Conservation (phyloP, 202 grass and related monocot species). For the Panicum virgatum region DNA sequence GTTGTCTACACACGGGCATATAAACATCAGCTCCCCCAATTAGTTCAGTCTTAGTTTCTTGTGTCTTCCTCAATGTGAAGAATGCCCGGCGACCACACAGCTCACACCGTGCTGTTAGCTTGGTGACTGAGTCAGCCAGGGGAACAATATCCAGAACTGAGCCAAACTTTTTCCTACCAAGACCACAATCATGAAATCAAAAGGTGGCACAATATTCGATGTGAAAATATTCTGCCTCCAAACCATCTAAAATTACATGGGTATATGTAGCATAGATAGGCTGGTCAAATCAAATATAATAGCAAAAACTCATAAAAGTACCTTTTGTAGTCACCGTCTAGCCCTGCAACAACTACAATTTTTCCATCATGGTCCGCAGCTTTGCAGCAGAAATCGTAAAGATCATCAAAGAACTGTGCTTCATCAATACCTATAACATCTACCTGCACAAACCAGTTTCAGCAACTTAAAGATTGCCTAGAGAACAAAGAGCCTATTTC, state of each 20-base stretch:
- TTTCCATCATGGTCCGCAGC: conserved; percentile 85
- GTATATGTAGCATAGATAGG: not conserved
- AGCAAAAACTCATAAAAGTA: conserved; percentile 18
- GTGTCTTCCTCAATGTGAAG: conserved; percentile 93
- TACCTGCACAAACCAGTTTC: conserved; percentile 49
- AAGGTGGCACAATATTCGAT: conserved; percentile 4
- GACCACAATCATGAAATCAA: conserved; percentile 15
- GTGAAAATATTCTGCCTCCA: not conserved
- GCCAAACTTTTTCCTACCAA: conserved; percentile 82
- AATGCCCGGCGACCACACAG: conserved; percentile 67
- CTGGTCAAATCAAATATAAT: not conserved
- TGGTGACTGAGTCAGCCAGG: conserved; percentile 80
- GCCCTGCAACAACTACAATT: conserved; percentile 75
- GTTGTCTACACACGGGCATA: conserved; percentile 89
- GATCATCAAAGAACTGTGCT: conserved; percentile 90
- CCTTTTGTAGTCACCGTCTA: conserved; percentile 98
- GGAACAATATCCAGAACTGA: conserved; percentile 92
- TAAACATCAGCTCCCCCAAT: conserved; percentile 90
- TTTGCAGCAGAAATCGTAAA: conserved; percentile 87
- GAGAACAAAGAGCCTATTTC: not conserved
- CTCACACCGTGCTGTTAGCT: conserved; percentile 82
- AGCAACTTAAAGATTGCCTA: conserved; percentile 9
- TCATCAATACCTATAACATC: conserved; percentile 98
- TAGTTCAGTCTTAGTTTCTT: conserved; percentile 82
- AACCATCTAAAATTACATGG: not conserved